Evolutionary conservation across 441 rosid species (phyloP).

Genomic region (California macrophylla): DNA sequence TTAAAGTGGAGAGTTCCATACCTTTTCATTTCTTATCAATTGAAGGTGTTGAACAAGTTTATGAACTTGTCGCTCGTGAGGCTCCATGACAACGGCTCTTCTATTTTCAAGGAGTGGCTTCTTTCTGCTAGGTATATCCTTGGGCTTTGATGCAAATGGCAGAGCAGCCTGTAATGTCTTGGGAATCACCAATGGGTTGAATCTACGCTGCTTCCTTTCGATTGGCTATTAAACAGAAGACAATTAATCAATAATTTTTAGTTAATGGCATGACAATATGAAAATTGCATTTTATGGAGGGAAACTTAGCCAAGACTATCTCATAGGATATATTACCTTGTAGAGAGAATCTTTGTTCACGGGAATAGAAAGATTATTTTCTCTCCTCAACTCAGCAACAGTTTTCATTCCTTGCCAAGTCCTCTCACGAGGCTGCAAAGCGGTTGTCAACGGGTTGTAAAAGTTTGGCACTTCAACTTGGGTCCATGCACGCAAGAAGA

Average conservation of each 20-base stretch:
- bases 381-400: conserved; percentile 66
- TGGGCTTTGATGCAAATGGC: conserved; percentile 72
- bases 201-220: conserved; percentile 60
- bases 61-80: conserved; percentile 45
- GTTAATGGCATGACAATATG: background rate
- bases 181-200: conserved; percentile 64
- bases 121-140: conserved; percentile 40
- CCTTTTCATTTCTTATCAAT: conserved; percentile 49
- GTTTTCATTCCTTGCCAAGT: conserved; percentile 94
- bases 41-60: conserved; percentile 50
- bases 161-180: conserved; percentile 55
- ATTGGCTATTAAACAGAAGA: conserved; percentile 38
- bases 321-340: conserved; percentile 39
- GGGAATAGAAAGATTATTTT: conserved; percentile 53
- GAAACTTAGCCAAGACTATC: background rate
- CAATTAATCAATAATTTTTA: conserved; percentile 11
- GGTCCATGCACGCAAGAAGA: conserved; percentile 76
- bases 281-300: background rate
- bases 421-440: conserved; percentile 68
- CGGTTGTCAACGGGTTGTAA: conserved; percentile 75
- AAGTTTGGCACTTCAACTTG: conserved; percentile 65
- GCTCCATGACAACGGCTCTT: conserved; percentile 77
- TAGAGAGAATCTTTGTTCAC: conserved; percentile 76
- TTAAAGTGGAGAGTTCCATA: conserved; percentile 14
- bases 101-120: conserved; percentile 41